These are phyloP conservation scores for Elaeis oleifera DNA, from an alignment of 202 grass and related monocot genomes.

Conservation along the genomic window DNA sequence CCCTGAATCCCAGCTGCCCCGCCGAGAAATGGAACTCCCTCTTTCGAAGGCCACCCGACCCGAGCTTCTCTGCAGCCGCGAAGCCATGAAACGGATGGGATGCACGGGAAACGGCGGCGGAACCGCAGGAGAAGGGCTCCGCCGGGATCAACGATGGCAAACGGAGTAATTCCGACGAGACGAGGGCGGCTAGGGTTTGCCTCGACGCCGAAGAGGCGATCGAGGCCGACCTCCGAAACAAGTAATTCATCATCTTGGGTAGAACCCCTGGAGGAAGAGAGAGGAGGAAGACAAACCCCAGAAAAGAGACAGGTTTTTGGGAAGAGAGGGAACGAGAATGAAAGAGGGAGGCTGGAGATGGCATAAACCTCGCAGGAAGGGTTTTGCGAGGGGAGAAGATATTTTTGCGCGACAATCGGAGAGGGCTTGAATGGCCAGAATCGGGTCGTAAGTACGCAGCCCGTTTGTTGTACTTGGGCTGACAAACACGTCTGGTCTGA, in stretches of 20 bases:
- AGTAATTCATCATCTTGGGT: constrained; percentile 18
- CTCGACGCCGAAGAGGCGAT: constrained; percentile 23
- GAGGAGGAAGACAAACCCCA: constrained; percentile 16
- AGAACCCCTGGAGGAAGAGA: not conserved
- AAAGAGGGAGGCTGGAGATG: not conserved
- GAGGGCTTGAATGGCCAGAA: too few species aligned
- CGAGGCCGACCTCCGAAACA: constrained; percentile 30
- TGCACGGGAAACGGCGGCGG: not conserved
- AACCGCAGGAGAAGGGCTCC: too few species aligned
- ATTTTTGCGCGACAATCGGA: constrained; percentile 8
- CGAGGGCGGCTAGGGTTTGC: constrained; percentile 17
- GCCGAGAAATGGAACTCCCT: constrained; percentile 44
- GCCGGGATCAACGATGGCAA: not conserved
- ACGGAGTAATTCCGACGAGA: constrained; percentile 10
- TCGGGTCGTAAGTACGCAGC: too few species aligned
- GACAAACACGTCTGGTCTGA: too few species aligned
- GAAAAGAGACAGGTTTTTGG: constrained; percentile 1
- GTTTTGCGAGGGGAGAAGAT: constrained; percentile 10
- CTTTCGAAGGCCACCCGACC: not conserved
- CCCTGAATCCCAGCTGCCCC: constrained; percentile 35
- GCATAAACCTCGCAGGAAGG: not conserved
- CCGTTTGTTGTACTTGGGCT: too few species aligned
- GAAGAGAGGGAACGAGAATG: not conserved
- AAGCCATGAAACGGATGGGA: not conserved
- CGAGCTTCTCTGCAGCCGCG: not conserved